These are phyloP conservation scores for Botrytis byssoidea DNA, from an alignment of 2,329 filamentous ascomycete genomes.

Conservation along the genomic window DNA sequence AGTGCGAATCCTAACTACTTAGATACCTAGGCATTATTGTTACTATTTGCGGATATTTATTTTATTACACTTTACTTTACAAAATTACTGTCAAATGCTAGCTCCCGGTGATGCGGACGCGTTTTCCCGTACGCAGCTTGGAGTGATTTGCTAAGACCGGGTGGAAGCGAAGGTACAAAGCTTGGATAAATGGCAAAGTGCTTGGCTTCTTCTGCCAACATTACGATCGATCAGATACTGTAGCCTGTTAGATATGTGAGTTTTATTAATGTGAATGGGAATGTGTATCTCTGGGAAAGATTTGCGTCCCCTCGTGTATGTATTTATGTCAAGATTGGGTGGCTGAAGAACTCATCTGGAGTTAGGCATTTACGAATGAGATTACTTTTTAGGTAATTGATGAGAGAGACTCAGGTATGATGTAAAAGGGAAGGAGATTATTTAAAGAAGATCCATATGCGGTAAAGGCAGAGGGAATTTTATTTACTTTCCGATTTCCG, in stretches of 20 bases:
- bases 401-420: neutral
- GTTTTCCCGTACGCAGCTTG: neutral
- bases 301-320: neutral
- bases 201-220: neutral
- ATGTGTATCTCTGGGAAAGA: neutral
- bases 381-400: neutral
- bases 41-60: neutral
- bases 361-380: neutral
- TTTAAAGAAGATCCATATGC: neutral
- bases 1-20: neutral
- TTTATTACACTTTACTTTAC: neutral
- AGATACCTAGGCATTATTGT: neutral
- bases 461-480: neutral
- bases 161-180: neutral
- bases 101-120: neutral
- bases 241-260: neutral
- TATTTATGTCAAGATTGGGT: neutral
- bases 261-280: neutral
- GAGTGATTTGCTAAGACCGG: neutral
- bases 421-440: neutral
- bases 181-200: neutral
- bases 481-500: conserved; percentile 1
- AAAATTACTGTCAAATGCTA: neutral
- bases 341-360: neutral
- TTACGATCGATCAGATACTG: neutral